These are phyloP conservation scores for Sclerotinia glacialis DNA, from an alignment of 2,329 filamentous ascomycete species.

Conservation along the genomic window DNA sequence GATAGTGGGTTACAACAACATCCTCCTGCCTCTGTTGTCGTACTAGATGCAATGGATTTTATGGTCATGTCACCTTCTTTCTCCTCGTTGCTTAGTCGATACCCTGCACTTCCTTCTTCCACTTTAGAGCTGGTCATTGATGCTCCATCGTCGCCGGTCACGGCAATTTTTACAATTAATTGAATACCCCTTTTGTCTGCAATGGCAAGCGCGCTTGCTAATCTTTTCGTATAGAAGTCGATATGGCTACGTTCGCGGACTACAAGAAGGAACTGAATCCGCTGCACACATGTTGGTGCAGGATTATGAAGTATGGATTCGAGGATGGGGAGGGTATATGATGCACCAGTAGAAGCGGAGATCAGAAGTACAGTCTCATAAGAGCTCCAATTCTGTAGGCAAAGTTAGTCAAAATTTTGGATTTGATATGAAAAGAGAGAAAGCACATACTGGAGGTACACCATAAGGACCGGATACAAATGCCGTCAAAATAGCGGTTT, in stretches of 20 bases:
- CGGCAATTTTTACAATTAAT: conserved; percentile 52
- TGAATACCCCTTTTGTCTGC: conserved; percentile 48
- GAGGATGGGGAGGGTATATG: conserved; percentile 58
- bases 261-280: conserved; percentile 53
- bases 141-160: conserved; percentile 43
- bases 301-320: conserved; percentile 50
- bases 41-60: conserved; percentile 20
- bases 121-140: conserved; percentile 13
- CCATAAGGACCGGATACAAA: conserved; percentile 59
- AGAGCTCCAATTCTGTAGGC: conserved; percentile 47
- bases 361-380: conserved; percentile 60
- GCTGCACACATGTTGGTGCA: conserved; percentile 48
- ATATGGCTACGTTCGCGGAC: conserved; percentile 53
- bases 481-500: conserved; percentile 40
- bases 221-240: conserved; percentile 52
- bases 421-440: neutral
- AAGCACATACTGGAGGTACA: conserved; percentile 43
- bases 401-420: neutral
- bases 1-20: conserved; percentile 20
- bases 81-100: conserved; percentile 6
- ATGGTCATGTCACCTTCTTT: conserved; percentile 15
- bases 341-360: conserved; percentile 61
- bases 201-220: conserved; percentile 46
- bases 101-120: conserved; percentile 9
- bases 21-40: conserved; percentile 11